Conservation (phyloP, 495 filamentous ascomycete species). For the Penicillium coffeae region DNA sequence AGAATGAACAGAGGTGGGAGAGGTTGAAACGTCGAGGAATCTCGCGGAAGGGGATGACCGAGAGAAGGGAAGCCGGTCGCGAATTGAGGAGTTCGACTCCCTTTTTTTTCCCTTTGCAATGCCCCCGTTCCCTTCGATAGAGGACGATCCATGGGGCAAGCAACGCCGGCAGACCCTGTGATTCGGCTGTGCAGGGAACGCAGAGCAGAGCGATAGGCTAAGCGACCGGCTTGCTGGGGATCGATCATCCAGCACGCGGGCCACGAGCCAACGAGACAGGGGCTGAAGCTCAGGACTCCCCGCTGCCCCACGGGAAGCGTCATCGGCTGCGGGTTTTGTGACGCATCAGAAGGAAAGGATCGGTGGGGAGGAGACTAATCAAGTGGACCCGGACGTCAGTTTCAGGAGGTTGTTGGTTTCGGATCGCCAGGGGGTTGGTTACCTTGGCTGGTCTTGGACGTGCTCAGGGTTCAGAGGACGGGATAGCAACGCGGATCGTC, state of each 20-base stretch:
- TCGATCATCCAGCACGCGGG: conserved; percentile 27
- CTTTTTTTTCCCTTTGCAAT: conserved; percentile 2
- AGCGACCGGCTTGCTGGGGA: conserved; percentile 11
- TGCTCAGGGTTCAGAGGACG: no score
- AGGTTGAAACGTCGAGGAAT: neutral
- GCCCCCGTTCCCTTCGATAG: conserved; percentile 5
- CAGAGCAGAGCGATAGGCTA: conserved; percentile 18
- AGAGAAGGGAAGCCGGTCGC: conserved; percentile 13
- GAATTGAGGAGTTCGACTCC: conserved; percentile 11
- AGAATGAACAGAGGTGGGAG: neutral
- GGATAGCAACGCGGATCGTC: no score
- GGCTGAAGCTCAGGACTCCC: conserved; percentile 12
- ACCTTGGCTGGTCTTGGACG: no score
- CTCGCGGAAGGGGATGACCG: conserved; percentile 10
- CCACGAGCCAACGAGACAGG: conserved; percentile 23
- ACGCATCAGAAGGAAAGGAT: conserved; percentile 16
- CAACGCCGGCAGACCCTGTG: conserved; percentile 7
- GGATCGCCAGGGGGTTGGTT: neutral
- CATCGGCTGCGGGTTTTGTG: conserved; percentile 22
- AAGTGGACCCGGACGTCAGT: conserved; percentile 1
- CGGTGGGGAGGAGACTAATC: conserved; percentile 4
- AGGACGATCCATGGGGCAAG: conserved; percentile 20
- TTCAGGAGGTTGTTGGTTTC: neutral
- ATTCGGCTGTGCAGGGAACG: conserved; percentile 7
- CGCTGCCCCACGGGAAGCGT: conserved; percentile 23